Evolutionary conservation across 768 basidiomycete genomes (phyloP).

Genomic region (Hypholoma fasciculare): DNA sequence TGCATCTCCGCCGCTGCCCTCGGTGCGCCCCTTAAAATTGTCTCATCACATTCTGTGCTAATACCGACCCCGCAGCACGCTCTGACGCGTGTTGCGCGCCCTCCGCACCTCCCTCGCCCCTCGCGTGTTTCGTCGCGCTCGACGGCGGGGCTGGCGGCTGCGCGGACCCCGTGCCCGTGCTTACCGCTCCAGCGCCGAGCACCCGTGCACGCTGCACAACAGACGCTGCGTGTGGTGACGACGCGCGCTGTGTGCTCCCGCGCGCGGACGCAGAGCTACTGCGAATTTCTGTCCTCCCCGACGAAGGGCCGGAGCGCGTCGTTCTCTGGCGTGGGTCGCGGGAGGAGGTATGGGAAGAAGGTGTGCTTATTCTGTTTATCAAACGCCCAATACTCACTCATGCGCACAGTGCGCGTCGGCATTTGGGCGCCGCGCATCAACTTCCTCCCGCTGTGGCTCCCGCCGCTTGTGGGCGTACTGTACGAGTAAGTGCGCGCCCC

Average conservation of each 20-base stretch:
- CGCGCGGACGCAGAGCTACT: slow-evolving; percentile 50
- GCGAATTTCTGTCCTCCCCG: slow-evolving; percentile 46
- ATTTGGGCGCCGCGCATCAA: slow-evolving; percentile 42
- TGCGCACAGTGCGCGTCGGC: slow-evolving; percentile 50
- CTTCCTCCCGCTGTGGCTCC: slow-evolving; percentile 43
- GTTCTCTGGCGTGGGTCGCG: slow-evolving; percentile 77
- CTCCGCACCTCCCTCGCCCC: slow-evolving; percentile 16
- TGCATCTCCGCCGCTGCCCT: slow-evolving; percentile 41
- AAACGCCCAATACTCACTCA: not conserved
- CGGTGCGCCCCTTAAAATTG: slow-evolving; percentile 11
- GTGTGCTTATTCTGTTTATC: slow-evolving; percentile 30
- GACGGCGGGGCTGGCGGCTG: slow-evolving; percentile 40
- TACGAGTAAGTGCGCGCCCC: slow-evolving; percentile 48
- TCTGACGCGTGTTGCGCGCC: slow-evolving; percentile 25
- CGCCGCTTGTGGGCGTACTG: slow-evolving; percentile 38
- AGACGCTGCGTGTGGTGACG: slow-evolving; percentile 32
- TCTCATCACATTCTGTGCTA: not conserved
- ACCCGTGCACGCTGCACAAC: slow-evolving; percentile 38
- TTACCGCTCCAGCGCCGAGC: slow-evolving; percentile 31
- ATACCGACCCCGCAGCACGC: slow-evolving; percentile 11
- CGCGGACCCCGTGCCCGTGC: slow-evolving; percentile 56
- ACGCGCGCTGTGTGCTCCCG: slow-evolving; percentile 54
- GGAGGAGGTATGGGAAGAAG: slow-evolving; percentile 65
- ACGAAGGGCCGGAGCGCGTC: slow-evolving; percentile 28
- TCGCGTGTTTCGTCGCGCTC: slow-evolving; percentile 47